Base-by-base conservation (phyloP, 495 filamentous ascomycete genomes). In the Glonium stellatum region DNA sequence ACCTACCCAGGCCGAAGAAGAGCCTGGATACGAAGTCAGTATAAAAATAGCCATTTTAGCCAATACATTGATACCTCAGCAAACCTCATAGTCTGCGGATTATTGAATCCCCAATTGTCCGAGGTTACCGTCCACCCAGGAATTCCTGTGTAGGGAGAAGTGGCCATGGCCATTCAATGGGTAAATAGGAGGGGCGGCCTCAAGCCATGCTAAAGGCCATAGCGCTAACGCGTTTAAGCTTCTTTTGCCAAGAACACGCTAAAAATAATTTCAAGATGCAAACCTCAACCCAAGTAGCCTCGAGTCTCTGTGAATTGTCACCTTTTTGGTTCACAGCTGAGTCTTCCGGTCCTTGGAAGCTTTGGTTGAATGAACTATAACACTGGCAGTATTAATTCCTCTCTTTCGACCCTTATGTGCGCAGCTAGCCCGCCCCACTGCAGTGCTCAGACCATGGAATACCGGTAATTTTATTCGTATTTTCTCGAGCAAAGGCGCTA, bases 181-280 rank as follows among this genome's bases (percentile, higher is more conserved):
- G 27, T 31, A 31, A 31, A 31, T 31, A 31, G 13, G 39, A 39
- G 18, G 15, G 23, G 35, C 18, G 15, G 5, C 10, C 9, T 54
- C 8, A 25, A 54, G 50, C 23, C 39, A 44, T 21, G 21, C 4
- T 13, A 19, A n/a, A n/a, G 13, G 61, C 61, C 61, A 58, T 59
- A 52, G 35, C 63, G 59, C 63, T 65, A 65, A 56, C 1, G 18
- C 18, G 37, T 54, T 61, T 65, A 65, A 65, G 63, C 63, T 65
- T 65, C 60, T 37, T 27, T 34, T 39, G 11, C 21, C 52, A n/a
- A 35, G 27, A 36, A 46, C 31, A 15, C 11, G 22, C 21, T 51
- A 34, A 60, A 60, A 60, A 61, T 54, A 53, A 23, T 61, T 58
- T 48, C 46, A 55, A 11, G 36, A 22, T 31, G 27, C 27, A 31